A percentile compares a stretch with the other conserved stretches of the same genome.
phyloP scores from a whole-genome alignment of 192 early-diverging fungal species.

The Endogone sp. region DNA sequence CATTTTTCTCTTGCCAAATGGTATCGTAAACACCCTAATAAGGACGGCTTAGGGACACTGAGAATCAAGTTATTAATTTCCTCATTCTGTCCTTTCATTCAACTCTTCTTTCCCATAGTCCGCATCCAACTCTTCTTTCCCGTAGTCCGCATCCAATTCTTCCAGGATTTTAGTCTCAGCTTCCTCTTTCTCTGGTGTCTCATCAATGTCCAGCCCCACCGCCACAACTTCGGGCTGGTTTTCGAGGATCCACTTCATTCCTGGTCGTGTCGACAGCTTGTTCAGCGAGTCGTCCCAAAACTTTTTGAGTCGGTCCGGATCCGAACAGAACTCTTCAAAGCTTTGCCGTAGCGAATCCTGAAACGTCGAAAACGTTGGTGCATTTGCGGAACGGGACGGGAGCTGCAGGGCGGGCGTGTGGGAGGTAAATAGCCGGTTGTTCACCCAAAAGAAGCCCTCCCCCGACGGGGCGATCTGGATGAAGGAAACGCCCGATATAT shows the following conservation, averaged over 20 bases:
- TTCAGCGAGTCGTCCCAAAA: slow-evolving; percentile 54
- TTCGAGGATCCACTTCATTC: neutral
- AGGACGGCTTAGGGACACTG: too few species aligned
- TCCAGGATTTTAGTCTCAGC: too few species aligned
- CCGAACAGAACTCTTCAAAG: slow-evolving; percentile 60
- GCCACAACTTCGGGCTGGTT: neutral
- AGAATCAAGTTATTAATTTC: too few species aligned
- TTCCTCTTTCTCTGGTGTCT: too few species aligned
- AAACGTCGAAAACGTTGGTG: slow-evolving; percentile 31
- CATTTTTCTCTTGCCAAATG: too few species aligned
- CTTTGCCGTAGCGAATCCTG: slow-evolving; percentile 55
- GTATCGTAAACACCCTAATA: too few species aligned
- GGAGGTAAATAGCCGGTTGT: slow-evolving; percentile 72
- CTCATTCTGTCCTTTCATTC: too few species aligned
- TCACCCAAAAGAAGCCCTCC: slow-evolving; percentile 84
- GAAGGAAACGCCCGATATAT: slow-evolving; percentile 87
- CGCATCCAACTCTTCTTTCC: too few species aligned
- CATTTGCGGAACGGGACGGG: slow-evolving; percentile 24
- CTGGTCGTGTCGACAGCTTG: slow-evolving; percentile 9
- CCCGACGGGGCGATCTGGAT: slow-evolving; percentile 76
- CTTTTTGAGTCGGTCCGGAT: slow-evolving; percentile 50
- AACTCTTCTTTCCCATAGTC: too few species aligned
- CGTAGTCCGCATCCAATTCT: too few species aligned
- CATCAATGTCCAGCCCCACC: neutral
- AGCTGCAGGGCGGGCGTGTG: slow-evolving; percentile 41